These are phyloP conservation scores for Thermothelomyces thermophilus DNA, from an alignment of 2,329 filamentous ascomycete genomes.

Conservation along the genomic window DNA sequence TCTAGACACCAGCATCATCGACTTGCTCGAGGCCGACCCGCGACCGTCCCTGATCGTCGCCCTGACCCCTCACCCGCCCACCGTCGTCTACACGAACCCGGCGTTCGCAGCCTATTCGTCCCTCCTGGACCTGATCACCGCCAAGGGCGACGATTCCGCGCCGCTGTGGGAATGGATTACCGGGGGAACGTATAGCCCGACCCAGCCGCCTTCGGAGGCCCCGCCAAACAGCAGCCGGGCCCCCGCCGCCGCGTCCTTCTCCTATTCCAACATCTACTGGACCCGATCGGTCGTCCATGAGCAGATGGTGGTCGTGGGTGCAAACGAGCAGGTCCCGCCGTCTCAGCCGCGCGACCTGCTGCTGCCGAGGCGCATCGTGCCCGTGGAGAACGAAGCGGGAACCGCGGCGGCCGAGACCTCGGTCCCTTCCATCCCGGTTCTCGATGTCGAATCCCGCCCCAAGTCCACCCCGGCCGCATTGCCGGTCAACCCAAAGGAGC, in stretches of 20 bases:
- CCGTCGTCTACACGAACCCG: conserved; percentile 29
- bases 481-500: conserved; percentile 9
- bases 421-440: conserved; percentile 1
- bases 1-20: conserved; percentile 30
- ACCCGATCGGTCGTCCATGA: conserved; percentile 29
- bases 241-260: conserved; percentile 22
- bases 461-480: conserved; percentile 14
- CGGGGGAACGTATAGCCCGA: conserved; percentile 4
- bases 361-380: conserved; percentile 17
- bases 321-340: conserved; percentile 28
- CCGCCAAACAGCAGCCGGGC: conserved; percentile 7
- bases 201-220: not conserved
- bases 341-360: conserved; percentile 21
- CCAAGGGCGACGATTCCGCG: conserved; percentile 20
- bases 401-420: conserved; percentile 1
- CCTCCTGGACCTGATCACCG: conserved; percentile 23
- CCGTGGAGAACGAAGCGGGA: conserved; percentile 5
- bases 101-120: conserved; percentile 22
- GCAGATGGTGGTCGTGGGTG: conserved; percentile 31
- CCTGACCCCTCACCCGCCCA: conserved; percentile 22
- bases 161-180: conserved; percentile 29
- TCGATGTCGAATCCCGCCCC: conserved; percentile 11
- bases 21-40: conserved; percentile 35
- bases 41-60: conserved; percentile 31
- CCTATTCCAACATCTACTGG: conserved; percentile 29